A percentile compares a stretch with the other conserved stretches of the same genome.
Evolutionary conservation across 169 alveolate species (phyloP).

Genomic region (Neospora caninum): DNA sequence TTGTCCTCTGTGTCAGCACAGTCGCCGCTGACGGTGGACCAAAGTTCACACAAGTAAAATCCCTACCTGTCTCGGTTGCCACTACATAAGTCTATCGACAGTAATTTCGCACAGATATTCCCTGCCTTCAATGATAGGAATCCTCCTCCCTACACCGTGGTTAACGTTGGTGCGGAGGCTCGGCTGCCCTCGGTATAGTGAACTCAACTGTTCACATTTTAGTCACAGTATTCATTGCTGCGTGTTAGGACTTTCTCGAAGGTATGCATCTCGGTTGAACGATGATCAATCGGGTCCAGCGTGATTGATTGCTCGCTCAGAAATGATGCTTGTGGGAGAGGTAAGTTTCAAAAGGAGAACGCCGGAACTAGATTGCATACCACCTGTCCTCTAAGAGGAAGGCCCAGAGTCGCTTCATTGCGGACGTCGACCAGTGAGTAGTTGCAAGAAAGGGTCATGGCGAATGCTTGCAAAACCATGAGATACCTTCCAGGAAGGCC

Average conservation of each 20-base stretch:
- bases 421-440: slow-evolving; percentile 3
- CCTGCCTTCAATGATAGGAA: slow-evolving; percentile 30
- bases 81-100: background rate
- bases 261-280: background rate
- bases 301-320: background rate
- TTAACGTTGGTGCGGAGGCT: slow-evolving; percentile 58
- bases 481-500: background rate
- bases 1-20: background rate
- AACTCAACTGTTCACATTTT: background rate
- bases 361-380: background rate
- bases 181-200: slow-evolving; percentile 30
- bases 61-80: background rate
- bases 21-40: background rate
- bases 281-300: background rate
- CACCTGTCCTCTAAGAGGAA: background rate
- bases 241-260: background rate
- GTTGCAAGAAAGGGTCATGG: background rate
- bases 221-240: background rate
- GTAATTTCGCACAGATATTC: background rate
- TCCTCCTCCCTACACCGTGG: slow-evolving; percentile 62
- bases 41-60: background rate
- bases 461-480: background rate
- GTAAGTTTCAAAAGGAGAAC: background rate
- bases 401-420: slow-evolving; percentile 6
- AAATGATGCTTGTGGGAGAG: background rate